Conservation (phyloP, 192 early-diverging fungal genomes). For the Dimargaris cristalligena region DNA sequence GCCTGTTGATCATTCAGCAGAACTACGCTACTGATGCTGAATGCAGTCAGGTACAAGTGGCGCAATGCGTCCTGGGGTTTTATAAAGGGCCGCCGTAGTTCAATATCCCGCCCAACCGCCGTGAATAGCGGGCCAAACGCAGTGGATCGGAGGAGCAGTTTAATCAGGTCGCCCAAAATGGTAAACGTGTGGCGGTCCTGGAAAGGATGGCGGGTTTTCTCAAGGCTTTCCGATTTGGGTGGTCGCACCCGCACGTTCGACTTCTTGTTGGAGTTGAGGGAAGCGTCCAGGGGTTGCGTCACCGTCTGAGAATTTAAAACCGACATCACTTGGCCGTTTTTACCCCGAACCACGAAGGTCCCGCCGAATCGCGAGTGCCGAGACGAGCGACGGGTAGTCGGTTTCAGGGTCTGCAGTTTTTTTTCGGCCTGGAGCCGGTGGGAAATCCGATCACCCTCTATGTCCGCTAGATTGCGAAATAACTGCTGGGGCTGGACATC, state of each 20-base stretch:
- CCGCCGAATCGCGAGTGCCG: conserved; percentile 54
- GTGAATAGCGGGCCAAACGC: conserved; percentile 24
- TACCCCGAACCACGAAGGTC: conserved; percentile 33
- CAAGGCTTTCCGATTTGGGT: neutral
- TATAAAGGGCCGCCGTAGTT: conserved; percentile 13
- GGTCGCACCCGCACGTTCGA: neutral
- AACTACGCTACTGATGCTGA: conserved; percentile 18
- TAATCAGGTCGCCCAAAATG: conserved; percentile 19
- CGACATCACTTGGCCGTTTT: conserved; percentile 23
- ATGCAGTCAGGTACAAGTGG: conserved; percentile 22
- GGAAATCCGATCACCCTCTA: neutral
- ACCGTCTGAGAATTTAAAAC: conserved; percentile 23
- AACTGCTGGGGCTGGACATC: conserved; percentile 2
- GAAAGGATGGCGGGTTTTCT: conserved; percentile 10
- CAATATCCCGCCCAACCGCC: conserved; percentile 22
- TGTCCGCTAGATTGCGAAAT: neutral
- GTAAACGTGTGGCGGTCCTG: conserved; percentile 14
- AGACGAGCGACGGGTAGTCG: conserved; percentile 11
- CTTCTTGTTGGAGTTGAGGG: conserved; percentile 17
- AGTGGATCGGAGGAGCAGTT: conserved; percentile 23
- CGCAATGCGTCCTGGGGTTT: conserved; percentile 14
- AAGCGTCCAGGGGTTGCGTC: conserved; percentile 22
- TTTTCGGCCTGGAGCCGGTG: conserved; percentile 13
- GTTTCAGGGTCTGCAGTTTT: conserved; percentile 14
- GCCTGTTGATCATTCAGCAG: neutral